phyloP scores from a whole-genome alignment of 192 early-diverging fungal genomes.

The Podila clonocystis region DNA sequence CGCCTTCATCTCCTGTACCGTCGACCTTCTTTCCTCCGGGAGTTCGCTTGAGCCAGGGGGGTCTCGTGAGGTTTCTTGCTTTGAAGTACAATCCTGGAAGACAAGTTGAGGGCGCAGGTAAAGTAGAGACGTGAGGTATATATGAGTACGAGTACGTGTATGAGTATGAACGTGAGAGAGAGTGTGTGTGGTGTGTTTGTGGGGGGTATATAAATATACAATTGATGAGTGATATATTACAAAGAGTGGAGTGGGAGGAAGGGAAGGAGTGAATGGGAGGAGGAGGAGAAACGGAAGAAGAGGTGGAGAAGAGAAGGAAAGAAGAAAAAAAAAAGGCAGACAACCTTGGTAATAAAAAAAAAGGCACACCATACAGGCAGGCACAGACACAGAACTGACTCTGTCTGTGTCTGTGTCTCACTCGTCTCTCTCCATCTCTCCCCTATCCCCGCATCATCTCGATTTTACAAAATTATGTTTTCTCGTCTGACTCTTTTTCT shows the following conservation, averaged over 20 bases:
- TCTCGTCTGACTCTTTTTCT: no score
- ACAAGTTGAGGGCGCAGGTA: neutral
- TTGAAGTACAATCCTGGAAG: slow-evolving; percentile 61
- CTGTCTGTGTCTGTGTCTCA: no score
- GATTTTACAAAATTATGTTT: no score
- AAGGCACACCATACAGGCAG: neutral
- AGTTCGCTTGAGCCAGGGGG: slow-evolving; percentile 64
- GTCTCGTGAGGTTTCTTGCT: slow-evolving; percentile 63
- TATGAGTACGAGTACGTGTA: neutral
- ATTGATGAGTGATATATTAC: neutral
- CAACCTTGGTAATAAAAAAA: neutral
- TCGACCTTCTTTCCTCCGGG: slow-evolving; percentile 29
- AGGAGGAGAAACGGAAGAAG: neutral
- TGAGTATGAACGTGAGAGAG: neutral
- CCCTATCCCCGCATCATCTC: no score
- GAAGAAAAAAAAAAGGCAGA: neutral
- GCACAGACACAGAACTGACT: no score
- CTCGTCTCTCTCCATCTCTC: no score
- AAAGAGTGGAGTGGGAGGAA: neutral
- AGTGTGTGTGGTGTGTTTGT: neutral
- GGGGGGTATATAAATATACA: neutral
- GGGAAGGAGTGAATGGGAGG: neutral
- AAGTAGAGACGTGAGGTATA: neutral
- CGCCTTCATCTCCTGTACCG: slow-evolving; percentile 6
- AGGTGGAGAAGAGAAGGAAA: neutral